Conservation (phyloP, 129 eudicot species). For the Gnaphalium uliginosum region DNA sequence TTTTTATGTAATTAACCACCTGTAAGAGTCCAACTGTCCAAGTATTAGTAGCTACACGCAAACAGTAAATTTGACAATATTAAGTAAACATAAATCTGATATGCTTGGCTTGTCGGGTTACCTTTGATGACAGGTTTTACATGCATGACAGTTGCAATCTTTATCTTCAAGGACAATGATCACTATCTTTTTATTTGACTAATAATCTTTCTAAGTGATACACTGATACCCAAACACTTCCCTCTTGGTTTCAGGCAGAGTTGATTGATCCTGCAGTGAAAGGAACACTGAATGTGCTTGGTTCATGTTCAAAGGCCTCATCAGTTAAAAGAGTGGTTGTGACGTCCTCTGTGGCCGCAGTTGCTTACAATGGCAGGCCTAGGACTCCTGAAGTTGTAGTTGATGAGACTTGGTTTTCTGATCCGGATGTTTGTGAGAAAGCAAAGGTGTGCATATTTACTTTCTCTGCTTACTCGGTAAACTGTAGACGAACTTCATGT, state of each 20-base stretch:
- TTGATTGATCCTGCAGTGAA: constrained; percentile 84
- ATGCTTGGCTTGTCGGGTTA: constrained; percentile 2
- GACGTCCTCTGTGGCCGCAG: constrained; percentile 75
- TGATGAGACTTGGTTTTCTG: constrained; percentile 74
- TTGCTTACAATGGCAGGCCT: constrained; percentile 54
- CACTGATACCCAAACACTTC: not conserved
- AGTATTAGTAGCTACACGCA: not conserved
- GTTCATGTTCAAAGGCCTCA: constrained; percentile 58
- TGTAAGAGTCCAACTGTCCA: not conserved
- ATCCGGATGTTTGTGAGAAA: constrained; percentile 56
- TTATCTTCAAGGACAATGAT: not conserved
- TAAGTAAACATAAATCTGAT: not conserved
- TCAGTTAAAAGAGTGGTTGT: constrained; percentile 73
- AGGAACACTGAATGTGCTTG: constrained; percentile 88
- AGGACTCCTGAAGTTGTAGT: constrained; percentile 64
- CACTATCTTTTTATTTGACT: not conserved
- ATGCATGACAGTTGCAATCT: not conserved
- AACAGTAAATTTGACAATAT: not conserved
- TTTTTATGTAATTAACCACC: not conserved
- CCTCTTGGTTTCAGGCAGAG: constrained; percentile 51
- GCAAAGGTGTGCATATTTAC: constrained; percentile 40
- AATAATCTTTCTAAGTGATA: not conserved
- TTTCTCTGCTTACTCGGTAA: not conserved
- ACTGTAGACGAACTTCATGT: too few species aligned
- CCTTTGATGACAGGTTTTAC: not conserved